Conservation (phyloP, 2,329 filamentous ascomycete genomes). For the Venturia aucupariae region DNA sequence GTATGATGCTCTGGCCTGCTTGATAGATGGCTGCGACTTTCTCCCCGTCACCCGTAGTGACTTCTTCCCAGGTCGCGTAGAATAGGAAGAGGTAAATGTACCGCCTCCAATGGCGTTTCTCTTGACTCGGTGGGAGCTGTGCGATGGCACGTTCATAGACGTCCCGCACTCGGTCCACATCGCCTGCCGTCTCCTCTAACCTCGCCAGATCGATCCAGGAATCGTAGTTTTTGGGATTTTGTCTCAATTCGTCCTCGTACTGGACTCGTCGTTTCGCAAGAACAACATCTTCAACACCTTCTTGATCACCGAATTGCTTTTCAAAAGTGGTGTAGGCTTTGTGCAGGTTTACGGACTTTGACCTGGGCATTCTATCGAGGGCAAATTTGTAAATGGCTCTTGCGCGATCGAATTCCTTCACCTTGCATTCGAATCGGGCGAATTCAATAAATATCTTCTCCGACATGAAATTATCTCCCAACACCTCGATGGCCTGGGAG, state of each 20-base stretch:
- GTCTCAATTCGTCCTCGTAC: conserved; percentile 89
- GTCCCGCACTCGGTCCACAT: conserved; percentile 76
- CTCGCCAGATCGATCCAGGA: conserved; percentile 93
- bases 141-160: conserved; percentile 94
- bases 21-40: conserved; percentile 84
- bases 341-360: conserved; percentile 74
- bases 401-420: conserved; percentile 91
- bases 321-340: conserved; percentile 96
- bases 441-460: conserved; percentile 94
- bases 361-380: conserved; percentile 80
- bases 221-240: conserved; percentile 95
- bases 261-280: conserved; percentile 86
- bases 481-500: conserved; percentile 73
- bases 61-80: conserved; percentile 92
- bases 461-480: conserved; percentile 93
- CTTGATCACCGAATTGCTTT: conserved; percentile 90
- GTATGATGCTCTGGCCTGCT: conserved; percentile 77
- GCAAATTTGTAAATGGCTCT: conserved; percentile 96
- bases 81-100: conserved; percentile 99
- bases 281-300: conserved; percentile 92
- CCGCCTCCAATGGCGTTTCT: conserved; percentile 93
- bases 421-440: conserved; percentile 80
- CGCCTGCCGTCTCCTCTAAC: conserved; percentile 76
- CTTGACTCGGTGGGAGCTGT: conserved; percentile 86
- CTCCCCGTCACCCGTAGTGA: conserved; percentile 67